phyloP scores from a whole-genome alignment of 768 basidiomycete genomes.

The Chlorophyllum brunneum region DNA sequence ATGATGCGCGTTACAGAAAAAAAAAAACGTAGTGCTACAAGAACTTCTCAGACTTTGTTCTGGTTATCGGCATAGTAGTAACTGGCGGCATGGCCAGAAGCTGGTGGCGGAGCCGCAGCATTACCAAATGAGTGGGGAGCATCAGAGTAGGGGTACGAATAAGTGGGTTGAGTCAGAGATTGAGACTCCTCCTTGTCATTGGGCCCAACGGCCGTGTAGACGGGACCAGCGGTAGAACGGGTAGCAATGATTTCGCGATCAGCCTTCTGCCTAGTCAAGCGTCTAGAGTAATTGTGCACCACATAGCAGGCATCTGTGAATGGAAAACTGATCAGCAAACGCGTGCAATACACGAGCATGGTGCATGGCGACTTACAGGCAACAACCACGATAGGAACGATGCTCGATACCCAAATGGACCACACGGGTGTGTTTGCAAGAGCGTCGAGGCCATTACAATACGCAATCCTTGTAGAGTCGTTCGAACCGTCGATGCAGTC shows the following conservation, averaged over 20 bases:
- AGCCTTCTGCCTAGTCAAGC: conserved; percentile 25
- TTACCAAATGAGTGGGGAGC: conserved; percentile 25
- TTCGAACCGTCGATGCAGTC: conserved; percentile 27
- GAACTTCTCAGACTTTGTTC: conserved; percentile 2
- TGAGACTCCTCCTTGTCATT: conserved; percentile 22
- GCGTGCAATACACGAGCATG: neutral
- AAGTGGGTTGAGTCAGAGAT: conserved; percentile 23
- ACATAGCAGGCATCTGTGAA: conserved; percentile 35
- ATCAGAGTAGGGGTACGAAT: conserved; percentile 30
- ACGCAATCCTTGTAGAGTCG: conserved; percentile 21
- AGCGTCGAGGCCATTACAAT: conserved; percentile 26
- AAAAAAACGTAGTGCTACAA: neutral
- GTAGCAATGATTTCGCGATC: conserved; percentile 21
- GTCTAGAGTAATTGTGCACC: conserved; percentile 30
- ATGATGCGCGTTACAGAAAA: neutral
- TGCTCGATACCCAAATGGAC: conserved; percentile 25
- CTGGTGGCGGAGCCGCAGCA: neutral
- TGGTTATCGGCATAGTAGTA: conserved; percentile 7
- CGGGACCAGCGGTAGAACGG: conserved; percentile 16
- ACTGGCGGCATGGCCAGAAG: conserved; percentile 5
- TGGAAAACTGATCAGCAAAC: conserved; percentile 5
- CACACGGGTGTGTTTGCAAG: conserved; percentile 25
- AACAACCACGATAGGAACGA: conserved; percentile 35
- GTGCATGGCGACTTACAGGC: conserved; percentile 28
- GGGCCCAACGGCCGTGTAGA: conserved; percentile 24